Conservation (phyloP, 78 protist species). For the Dictyostelium capitatum region DNA sequence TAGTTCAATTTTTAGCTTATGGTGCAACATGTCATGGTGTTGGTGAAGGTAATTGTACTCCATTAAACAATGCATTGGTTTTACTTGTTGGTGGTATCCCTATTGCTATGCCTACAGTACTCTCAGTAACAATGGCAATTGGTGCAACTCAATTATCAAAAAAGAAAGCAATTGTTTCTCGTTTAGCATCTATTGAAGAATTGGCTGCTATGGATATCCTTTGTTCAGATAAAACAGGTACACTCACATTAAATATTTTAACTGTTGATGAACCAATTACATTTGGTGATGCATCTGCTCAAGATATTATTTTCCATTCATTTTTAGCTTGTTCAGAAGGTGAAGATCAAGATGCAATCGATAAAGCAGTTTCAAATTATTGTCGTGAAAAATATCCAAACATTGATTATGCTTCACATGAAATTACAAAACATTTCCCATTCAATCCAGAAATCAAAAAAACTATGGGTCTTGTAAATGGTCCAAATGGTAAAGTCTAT, state of each 20-base stretch:
- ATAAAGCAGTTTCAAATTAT: slow-evolving; percentile 68
- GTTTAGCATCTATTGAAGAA: slow-evolving; percentile 92
- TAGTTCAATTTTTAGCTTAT: slow-evolving; percentile 73
- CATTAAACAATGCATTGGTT: slow-evolving; percentile 82
- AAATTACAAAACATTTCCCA: slow-evolving; percentile 82
- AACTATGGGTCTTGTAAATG: slow-evolving; percentile 58
- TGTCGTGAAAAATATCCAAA: slow-evolving; percentile 51
- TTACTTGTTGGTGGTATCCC: slow-evolving; percentile 90
- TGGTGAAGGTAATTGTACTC: slow-evolving; percentile 65
- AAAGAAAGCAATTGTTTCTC: slow-evolving; percentile 91
- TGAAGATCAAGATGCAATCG: slow-evolving; percentile 89
- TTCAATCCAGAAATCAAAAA: slow-evolving; percentile 91
- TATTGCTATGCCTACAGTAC: slow-evolving; percentile 93
- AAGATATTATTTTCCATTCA: slow-evolving; percentile 60
- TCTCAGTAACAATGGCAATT: slow-evolving; percentile 91
- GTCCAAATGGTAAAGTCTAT: slow-evolving; percentile 64
- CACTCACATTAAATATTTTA: slow-evolving; percentile 96
- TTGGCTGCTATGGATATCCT: slow-evolving; percentile 85
- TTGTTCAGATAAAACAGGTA: slow-evolving; percentile 98
- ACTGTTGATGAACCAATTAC: slow-evolving; percentile 86
- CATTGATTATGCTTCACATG: slow-evolving; percentile 52
- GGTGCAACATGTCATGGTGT: slow-evolving; percentile 62
- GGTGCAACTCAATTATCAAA: slow-evolving; percentile 91
- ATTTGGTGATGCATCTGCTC: slow-evolving; percentile 41
- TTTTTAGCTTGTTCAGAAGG: slow-evolving; percentile 78